Evolutionary conservation across 1,284 basidiomycete genomes (phyloP), one percentile per base, ranked within the genome.

Genomic region (Ganoderma leucocontextum): DNA sequence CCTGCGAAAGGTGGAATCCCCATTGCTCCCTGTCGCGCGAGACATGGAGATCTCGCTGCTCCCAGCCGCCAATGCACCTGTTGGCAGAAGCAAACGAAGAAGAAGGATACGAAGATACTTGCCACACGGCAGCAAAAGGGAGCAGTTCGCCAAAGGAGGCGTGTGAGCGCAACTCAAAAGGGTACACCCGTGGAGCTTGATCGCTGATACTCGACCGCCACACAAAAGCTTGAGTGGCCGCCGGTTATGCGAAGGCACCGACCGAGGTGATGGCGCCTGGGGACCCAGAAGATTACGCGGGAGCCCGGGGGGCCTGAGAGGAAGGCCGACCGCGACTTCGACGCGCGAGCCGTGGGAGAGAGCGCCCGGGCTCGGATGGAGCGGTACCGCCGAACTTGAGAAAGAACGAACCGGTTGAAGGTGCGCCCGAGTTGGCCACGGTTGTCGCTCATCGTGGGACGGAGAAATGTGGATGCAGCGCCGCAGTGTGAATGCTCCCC

Each of bases 371-470:
- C 5, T 25, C n/a, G n/a, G 47, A 19, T 29, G 17, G 2, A 33
- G 29, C 29, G 29, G 29, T 15, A 4, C 13, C 52, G 25, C 52
- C 52, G 25, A 49, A 25, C 9, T 13, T 49, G 52, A 33, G 52
- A 33, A 33, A 22, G 10, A 53, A 29, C 10, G 29, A 33, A 33
- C 15, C 29, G 52, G 52, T 17, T 15, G 52, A 29, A 33, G 52
- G 52, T 33, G 29, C 12, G 10, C 15, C 29, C 52, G 29, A 17
- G 52, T 17, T 33, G 12, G 52, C 29, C 52, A 33, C 52, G 52
- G 52, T 15, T 15, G 29, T 53, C 52, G 52, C 49, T 13, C 49
- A 52, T 29, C 49, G 49, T 52, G 49, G 49, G 49, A 52, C 25
- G 25, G 6, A 9, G 52, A 8, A 53, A 33, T 29, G 25, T 3